A percentile compares a stretch with the other conserved stretches of the same genome.
phyloP scores from a whole-genome alignment of 345 rosid species.

The Aquilaria malaccensis region DNA sequence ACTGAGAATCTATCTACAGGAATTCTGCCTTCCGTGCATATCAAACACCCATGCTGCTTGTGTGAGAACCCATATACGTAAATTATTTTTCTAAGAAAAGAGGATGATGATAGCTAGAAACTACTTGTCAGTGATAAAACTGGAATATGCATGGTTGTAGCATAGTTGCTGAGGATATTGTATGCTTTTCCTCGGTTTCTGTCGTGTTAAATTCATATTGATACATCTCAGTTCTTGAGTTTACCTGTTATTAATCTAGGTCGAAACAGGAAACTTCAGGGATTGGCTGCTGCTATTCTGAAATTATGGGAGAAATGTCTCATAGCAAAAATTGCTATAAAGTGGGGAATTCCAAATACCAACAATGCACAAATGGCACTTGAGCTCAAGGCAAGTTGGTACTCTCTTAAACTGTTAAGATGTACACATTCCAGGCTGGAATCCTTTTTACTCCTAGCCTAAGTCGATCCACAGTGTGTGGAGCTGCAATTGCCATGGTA shows the following conservation, averaged over 20 bases:
- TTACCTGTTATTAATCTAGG: slow-evolving; percentile 33
- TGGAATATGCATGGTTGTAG: too few species aligned
- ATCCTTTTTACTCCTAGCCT: not conserved
- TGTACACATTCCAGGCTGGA: slow-evolving; percentile 2
- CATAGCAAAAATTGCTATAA: slow-evolving; percentile 76
- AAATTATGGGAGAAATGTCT: slow-evolving; percentile 74
- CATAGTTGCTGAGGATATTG: too few species aligned
- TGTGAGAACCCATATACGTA: too few species aligned
- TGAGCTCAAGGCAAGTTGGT: slow-evolving; percentile 56
- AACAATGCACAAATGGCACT: slow-evolving; percentile 78
- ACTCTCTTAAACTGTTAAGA: not conserved
- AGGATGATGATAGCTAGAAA: too few species aligned
- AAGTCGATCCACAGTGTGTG: not conserved
- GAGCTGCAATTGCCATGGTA: not conserved
- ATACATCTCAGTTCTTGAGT: slow-evolving; percentile 9
- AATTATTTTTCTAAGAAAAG: too few species aligned
- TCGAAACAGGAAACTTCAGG: slow-evolving; percentile 74
- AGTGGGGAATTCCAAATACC: slow-evolving; percentile 74
- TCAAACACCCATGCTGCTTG: too few species aligned
- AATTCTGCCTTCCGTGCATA: not conserved
- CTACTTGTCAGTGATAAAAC: too few species aligned
- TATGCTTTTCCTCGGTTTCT: slow-evolving; percentile 1
- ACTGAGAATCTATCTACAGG: slow-evolving; percentile 4
- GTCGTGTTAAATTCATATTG: slow-evolving; percentile 3
- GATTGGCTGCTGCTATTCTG: slow-evolving; percentile 69